These are phyloP conservation scores for Echites panduratus DNA, from an alignment of 257 asterid species.

Conservation along the genomic window DNA sequence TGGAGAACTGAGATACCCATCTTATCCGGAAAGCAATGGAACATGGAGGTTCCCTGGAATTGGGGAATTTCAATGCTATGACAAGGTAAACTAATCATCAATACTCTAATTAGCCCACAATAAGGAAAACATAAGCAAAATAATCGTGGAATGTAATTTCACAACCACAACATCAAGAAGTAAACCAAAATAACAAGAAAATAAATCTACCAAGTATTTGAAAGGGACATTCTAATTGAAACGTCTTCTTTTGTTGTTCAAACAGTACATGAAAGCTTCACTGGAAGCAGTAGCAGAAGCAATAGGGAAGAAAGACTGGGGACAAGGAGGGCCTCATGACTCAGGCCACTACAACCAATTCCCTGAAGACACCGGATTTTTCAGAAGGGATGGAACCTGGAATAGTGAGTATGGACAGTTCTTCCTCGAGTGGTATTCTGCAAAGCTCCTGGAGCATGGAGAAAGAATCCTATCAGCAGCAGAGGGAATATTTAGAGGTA, in stretches of 20 bases:
- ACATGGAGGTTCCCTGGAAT: slow-evolving; percentile 90
- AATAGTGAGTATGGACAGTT: slow-evolving; percentile 71
- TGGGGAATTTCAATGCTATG: slow-evolving; percentile 90
- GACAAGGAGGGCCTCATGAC: slow-evolving; percentile 75
- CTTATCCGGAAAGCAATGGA: slow-evolving; percentile 89
- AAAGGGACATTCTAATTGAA: background rate
- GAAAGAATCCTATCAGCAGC: slow-evolving; percentile 70
- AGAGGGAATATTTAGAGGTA: slow-evolving; percentile 53
- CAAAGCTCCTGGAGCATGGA: slow-evolving; percentile 70
- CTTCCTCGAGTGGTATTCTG: slow-evolving; percentile 79
- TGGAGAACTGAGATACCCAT: slow-evolving; percentile 93
- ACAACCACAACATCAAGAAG: background rate
- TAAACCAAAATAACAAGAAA: background rate
- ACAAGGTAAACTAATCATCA: slow-evolving; percentile 46
- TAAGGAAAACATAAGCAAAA: background rate
- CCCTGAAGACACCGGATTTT: slow-evolving; percentile 87
- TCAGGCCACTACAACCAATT: slow-evolving; percentile 71
- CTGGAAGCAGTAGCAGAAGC: slow-evolving; percentile 73
- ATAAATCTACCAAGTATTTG: background rate
- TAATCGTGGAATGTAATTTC: background rate
- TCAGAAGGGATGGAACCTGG: slow-evolving; percentile 75
- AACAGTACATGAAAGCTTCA: slow-evolving; percentile 89
- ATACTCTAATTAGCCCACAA: background rate
- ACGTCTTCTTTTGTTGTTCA: slow-evolving; percentile 4
- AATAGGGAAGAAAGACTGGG: slow-evolving; percentile 65